These are phyloP conservation scores for Brassica balearica DNA, from an alignment of 441 rosid genomes.

Conservation along the genomic window DNA sequence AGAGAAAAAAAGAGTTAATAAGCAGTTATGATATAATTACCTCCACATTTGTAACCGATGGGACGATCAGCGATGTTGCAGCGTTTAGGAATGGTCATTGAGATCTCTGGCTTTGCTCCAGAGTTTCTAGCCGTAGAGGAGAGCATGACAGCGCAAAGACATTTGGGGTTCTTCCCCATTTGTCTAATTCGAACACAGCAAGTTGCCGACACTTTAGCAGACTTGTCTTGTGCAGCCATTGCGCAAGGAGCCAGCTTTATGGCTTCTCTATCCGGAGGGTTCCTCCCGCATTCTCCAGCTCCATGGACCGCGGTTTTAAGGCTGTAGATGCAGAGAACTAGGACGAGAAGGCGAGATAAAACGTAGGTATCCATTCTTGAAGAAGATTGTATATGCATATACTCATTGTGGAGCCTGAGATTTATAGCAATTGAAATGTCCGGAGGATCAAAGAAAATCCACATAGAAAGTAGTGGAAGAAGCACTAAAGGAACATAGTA, in stretches of 20 bases:
- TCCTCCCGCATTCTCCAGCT: constrained; percentile 78
- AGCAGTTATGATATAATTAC: constrained; percentile 40
- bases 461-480: constrained; percentile 56
- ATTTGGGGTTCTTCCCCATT: constrained; percentile 76
- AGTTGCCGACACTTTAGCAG: constrained; percentile 58
- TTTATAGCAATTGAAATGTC: constrained; percentile 51
- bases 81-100: constrained; percentile 88
- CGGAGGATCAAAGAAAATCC: constrained; percentile 36
- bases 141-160: constrained; percentile 90
- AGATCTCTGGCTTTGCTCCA: constrained; percentile 71
- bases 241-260: constrained; percentile 84
- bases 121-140: constrained; percentile 79
- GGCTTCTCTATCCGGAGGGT: constrained; percentile 80
- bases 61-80: constrained; percentile 85
- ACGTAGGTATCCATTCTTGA: not conserved
- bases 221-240: constrained; percentile 59
- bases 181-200: constrained; percentile 77
- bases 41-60: constrained; percentile 90
- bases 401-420: not conserved
- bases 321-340: constrained; percentile 46
- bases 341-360: constrained; percentile 50
- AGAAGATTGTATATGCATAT: too few species aligned
- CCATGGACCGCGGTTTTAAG: constrained; percentile 54
- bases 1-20: constrained; percentile 7
- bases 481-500: constrained; percentile 54